Conservation (phyloP, 208 protist species). For the Trypanosoma avium region DNA sequence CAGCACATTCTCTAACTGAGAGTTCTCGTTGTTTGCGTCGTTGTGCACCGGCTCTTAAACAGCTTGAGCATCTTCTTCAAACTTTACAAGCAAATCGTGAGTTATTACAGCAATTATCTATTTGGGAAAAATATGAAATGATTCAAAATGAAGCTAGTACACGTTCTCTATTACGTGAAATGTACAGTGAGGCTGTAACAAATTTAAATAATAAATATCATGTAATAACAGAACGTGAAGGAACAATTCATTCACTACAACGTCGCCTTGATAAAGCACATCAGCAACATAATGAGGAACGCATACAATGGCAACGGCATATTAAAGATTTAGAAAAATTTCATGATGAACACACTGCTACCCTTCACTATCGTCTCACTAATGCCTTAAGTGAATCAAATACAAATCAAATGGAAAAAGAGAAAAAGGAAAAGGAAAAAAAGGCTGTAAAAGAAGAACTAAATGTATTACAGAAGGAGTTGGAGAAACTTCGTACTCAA, state of each 20-base stretch:
- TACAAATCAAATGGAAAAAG: no score
- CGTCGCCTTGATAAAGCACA: conserved; percentile 19
- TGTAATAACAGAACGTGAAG: conserved; percentile 5
- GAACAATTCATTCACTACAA: conserved; percentile 21
- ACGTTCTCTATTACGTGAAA: conserved; percentile 5
- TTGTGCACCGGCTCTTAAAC: conserved; percentile 1
- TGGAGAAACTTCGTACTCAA: background rate
- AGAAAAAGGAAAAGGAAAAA: no score
- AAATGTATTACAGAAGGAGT: background rate
- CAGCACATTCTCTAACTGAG: background rate
- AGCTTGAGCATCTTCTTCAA: background rate
- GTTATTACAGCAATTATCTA: conserved; percentile 2
- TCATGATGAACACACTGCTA: conserved; percentile 14
- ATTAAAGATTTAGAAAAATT: conserved; percentile 14
- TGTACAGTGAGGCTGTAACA: conserved; percentile 1
- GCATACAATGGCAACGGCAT: conserved; percentile 14
- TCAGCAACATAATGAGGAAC: background rate
- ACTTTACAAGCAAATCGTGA: background rate
- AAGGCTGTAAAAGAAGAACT: conserved; percentile 15
- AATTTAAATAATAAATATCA: conserved; percentile 14
- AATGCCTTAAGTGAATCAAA: no score
- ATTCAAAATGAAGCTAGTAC: background rate
- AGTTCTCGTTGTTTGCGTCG: conserved; percentile 3
- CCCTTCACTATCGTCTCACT: background rate
- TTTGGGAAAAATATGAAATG: background rate